phyloP scores from a whole-genome alignment of 139 green algal species.

The Choricystis sp. region DNA sequence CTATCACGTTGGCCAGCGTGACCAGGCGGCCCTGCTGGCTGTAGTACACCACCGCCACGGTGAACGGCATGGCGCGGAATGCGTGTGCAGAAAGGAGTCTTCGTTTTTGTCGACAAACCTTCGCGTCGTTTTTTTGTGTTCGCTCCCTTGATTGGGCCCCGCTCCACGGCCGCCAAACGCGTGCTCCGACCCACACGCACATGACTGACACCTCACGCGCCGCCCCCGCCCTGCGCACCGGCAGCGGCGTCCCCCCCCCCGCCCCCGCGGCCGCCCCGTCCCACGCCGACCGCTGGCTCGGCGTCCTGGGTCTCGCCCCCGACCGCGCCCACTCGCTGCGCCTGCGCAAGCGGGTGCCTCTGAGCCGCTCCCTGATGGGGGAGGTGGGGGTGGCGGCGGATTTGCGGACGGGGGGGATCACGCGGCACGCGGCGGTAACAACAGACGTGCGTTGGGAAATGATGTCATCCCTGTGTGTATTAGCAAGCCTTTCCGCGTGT shows the following conservation, averaged over 20 bases:
- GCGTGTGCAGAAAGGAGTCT: no score
- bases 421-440: neutral
- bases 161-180: no score
- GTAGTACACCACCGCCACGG: constrained; percentile 18
- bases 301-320: neutral
- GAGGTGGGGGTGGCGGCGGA: neutral
- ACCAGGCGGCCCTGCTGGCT: constrained; percentile 13
- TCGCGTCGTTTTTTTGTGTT: no score
- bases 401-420: neutral
- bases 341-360: neutral
- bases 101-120: no score
- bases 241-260: no score
- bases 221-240: no score
- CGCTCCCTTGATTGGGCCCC: no score
- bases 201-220: no score
- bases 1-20: constrained; percentile 21
- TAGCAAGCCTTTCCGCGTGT: no score
- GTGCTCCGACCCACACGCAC: no score
- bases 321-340: neutral
- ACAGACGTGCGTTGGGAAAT: neutral
- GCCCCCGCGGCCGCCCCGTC: no score
- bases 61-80: constrained; percentile 9
- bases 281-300: neutral
- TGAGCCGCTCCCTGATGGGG: neutral
- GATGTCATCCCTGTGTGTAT: no score